Evolutionary conservation across 192 early-diverging fungal species (phyloP).

Genomic region (Backusella circina): DNA sequence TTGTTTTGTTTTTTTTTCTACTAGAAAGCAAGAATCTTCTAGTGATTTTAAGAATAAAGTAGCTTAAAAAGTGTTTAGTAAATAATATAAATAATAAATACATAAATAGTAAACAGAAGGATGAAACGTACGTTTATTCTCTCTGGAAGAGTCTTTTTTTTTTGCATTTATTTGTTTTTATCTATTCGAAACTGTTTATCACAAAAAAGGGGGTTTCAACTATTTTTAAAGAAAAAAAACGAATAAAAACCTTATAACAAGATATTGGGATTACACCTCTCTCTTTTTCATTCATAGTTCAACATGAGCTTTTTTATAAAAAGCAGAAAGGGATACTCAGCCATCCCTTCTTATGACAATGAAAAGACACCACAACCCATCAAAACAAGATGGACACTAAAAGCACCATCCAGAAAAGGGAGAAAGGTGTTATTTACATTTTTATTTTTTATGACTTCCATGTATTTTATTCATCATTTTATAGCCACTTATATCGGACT

Average conservation of each 20-base stretch:
- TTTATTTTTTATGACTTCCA: neutral
- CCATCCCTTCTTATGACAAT: neutral
- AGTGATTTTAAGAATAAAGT: neutral
- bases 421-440: neutral
- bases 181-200: neutral
- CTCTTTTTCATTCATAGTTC: neutral
- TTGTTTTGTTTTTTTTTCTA: neutral
- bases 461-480: slow-evolving; percentile 6
- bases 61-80: neutral
- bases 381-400: neutral
- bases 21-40: neutral
- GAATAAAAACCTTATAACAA: neutral
- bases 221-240: neutral
- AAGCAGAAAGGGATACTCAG: neutral
- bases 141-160: neutral
- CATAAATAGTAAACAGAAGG: neutral
- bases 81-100: neutral
- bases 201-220: neutral
- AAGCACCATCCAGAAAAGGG: neutral
- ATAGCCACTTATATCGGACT: neutral
- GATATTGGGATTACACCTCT: neutral
- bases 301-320: neutral
- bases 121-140: neutral
- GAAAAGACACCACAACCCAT: neutral
- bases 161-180: neutral